Evolutionary conservation across 257 asterid species (phyloP), one percentile per base, ranked within the genome.

Genomic region (Galeopsis tetrahit): DNA sequence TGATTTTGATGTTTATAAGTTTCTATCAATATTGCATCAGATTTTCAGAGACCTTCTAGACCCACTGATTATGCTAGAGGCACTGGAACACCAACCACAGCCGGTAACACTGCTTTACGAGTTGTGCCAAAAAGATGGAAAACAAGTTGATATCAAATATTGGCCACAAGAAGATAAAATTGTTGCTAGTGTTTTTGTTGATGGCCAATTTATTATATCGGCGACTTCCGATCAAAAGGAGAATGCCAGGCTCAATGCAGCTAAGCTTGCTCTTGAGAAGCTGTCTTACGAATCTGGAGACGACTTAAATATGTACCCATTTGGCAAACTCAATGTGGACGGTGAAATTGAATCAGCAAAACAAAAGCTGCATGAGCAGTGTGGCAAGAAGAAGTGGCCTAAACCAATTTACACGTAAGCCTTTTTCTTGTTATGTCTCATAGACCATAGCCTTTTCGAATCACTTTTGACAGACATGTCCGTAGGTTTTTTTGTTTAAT

Each of bases 381-480:
- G 96, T 80, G 83, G 76, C 55, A 94, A 80, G 85, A 89, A 81
- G 82, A 91, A 83, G 78, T 90, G 98, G 97, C 86, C 82, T 7
- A 84, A 75, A 36, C 97, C 99, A 43, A 63, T 2, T 59, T 89
- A 88, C 85, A 84, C 79, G 99, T 94, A 88, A 52, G 80, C 48
- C 28, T 49, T 44, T 44, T 44, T 21, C 28, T 21, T 21, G 28
- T 21, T 21, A 21, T 21, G 28, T 21, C 28, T 21, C 28, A 21
- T 21, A 21, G 28, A 21, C 28, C 28, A 21, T 21, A 21, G 28
- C 28, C 28, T 21, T 21, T 21, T 21, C 28, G 28, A 21, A 44
- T 44, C 51, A 2, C 51, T 44, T 44, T 11, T 44, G 51, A 11
- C 13, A 44, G 51, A 44, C 1, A 21, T 21, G 28, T 21, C 28